Evolutionary conservation across 306 rosid species (phyloP).

Genomic region (Sicyos edulis): DNA sequence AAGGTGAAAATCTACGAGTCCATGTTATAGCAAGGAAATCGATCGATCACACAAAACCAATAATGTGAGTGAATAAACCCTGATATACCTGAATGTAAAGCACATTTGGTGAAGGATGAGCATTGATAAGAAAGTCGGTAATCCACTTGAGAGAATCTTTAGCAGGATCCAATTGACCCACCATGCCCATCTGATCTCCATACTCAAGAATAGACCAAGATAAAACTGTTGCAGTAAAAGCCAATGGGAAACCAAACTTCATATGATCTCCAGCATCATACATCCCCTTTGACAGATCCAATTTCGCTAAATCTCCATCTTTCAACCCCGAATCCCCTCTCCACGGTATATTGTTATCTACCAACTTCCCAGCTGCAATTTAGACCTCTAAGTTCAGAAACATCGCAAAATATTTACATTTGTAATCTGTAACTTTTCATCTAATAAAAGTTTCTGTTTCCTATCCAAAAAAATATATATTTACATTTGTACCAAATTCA

Average conservation of each 20-base stretch:
- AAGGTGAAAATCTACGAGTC: too few relatives aligned
- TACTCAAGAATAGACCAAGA: slow-evolving; percentile 94
- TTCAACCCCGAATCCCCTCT: slow-evolving; percentile 83
- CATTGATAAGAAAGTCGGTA: slow-evolving; percentile 77
- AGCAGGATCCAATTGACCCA: slow-evolving; percentile 62
- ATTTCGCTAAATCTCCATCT: slow-evolving; percentile 57
- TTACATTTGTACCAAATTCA: not conserved
- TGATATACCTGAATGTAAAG: slow-evolving; percentile 76
- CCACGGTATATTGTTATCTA: slow-evolving; percentile 58
- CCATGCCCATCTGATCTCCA: slow-evolving; percentile 81
- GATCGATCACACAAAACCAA: not conserved
- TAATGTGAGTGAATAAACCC: not conserved
- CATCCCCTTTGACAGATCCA: slow-evolving; percentile 91
- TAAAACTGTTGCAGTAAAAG: slow-evolving; percentile 80
- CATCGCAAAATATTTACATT: not conserved
- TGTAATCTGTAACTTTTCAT: too few relatives aligned
- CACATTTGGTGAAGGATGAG: slow-evolving; percentile 73
- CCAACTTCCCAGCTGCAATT: slow-evolving; percentile 71
- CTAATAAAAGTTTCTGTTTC: too few relatives aligned
- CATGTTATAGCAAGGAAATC: too few relatives aligned
- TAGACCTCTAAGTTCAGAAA: not conserved
- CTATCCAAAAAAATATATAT: too few relatives aligned
- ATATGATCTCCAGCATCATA: slow-evolving; percentile 93
- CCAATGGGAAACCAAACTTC: slow-evolving; percentile 95
- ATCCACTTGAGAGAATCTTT: slow-evolving; percentile 78